Evolutionary conservation across 2,329 filamentous ascomycete genomes (phyloP).

Genomic region (Cladosporium sp.): DNA sequence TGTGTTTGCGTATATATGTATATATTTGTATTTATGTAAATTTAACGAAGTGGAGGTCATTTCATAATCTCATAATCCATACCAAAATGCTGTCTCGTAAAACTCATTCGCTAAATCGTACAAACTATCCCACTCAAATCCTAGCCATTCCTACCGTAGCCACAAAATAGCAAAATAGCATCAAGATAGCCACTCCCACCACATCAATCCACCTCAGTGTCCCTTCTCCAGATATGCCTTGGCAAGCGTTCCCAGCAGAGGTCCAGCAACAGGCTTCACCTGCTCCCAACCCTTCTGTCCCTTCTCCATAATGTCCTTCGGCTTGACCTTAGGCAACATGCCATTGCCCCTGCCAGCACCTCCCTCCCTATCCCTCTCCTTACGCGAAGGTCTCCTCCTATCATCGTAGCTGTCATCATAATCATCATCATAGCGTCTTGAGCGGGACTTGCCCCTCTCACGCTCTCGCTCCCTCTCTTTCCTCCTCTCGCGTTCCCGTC

Average conservation of each 20-base stretch:
- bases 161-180: too few species aligned
- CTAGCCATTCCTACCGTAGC: too few species aligned
- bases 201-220: not conserved
- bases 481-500: constrained; percentile 10
- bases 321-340: constrained; percentile 7
- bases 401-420: constrained; percentile 5
- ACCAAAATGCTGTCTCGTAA: too few species aligned
- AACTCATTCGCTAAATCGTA: too few species aligned
- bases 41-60: too few species aligned
- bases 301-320: constrained; percentile 14
- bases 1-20: too few species aligned
- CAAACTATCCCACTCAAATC: too few species aligned
- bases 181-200: too few species aligned
- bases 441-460: not conserved
- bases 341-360: not conserved
- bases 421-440: constrained; percentile 1
- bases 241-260: constrained; percentile 6
- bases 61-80: too few species aligned
- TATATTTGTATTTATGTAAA: too few species aligned
- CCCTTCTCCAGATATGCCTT: constrained; percentile 16
- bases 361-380: constrained; percentile 6
- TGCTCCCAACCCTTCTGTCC: constrained; percentile 14
- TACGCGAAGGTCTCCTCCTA: not conserved
- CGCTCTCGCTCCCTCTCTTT: constrained; percentile 8
- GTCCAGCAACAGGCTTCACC: constrained; percentile 14